These are phyloP conservation scores for Coemansia sp. DNA, from an alignment of 192 early-diverging fungal genomes.

Conservation along the genomic window DNA sequence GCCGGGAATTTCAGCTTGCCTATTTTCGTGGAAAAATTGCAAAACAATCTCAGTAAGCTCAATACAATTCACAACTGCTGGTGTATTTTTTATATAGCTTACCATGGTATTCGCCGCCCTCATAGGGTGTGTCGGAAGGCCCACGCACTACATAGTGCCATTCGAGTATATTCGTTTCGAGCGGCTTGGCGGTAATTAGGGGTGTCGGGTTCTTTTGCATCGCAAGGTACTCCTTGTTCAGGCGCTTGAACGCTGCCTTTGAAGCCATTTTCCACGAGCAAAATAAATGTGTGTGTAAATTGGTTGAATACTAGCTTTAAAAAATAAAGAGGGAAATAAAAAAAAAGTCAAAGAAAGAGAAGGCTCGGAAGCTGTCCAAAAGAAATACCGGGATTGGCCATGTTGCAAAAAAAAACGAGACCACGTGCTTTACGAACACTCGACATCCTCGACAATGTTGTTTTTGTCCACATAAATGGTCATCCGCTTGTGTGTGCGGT, in stretches of 20 bases:
- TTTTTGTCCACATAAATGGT: conserved; percentile 39
- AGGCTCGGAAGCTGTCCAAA: background rate
- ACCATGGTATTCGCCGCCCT: conserved; percentile 93
- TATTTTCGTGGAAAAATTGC: conserved; percentile 19
- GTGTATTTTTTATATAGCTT: no score
- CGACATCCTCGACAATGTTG: conserved; percentile 37
- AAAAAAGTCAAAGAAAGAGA: conserved; percentile 2
- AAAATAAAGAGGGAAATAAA: conserved; percentile 7
- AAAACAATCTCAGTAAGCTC: background rate
- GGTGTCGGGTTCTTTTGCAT: conserved; percentile 81
- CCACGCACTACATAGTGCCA: conserved; percentile 99
- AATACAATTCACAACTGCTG: no score
- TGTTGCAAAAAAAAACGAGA: background rate
- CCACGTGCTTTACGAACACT: conserved; percentile 18
- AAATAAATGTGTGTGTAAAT: background rate
- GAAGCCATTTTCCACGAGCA: conserved; percentile 64
- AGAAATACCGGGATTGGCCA: background rate
- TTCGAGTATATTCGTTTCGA: conserved; percentile 94
- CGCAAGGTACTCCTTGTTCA: conserved; percentile 77
- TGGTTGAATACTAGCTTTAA: no score
- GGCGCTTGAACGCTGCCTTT: conserved; percentile 70
- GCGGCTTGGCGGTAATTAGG: conserved; percentile 86
- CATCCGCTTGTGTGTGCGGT: conserved; percentile 29
- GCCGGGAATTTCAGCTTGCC: conserved; percentile 81
- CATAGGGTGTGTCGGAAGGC: conserved; percentile 92